Evolutionary conservation across 1,284 basidiomycete genomes (phyloP).

Genomic region (Kwoniella shivajii): DNA sequence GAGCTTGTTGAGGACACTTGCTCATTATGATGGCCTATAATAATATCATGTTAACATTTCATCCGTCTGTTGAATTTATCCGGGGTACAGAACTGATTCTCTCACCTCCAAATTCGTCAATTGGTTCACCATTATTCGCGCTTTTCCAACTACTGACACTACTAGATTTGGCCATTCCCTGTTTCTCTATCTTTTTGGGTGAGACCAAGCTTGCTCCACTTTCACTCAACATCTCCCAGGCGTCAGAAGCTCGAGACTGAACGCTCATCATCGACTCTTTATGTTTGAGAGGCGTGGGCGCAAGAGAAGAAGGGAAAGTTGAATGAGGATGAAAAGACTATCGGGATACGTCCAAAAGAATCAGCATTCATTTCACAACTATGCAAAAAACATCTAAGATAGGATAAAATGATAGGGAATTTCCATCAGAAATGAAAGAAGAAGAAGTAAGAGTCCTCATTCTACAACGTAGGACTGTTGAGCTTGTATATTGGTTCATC

Average conservation of each 20-base stretch:
- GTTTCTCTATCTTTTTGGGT: constrained; percentile 17
- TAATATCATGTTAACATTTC: not conserved
- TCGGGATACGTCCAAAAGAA: too few relatives aligned
- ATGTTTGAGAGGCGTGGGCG: constrained; percentile 20
- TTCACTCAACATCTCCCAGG: constrained; percentile 44
- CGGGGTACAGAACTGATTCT: not conserved
- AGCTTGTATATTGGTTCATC: constrained; percentile 1
- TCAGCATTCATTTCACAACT: too few relatives aligned
- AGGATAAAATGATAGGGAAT: not conserved
- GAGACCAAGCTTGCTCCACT: constrained; percentile 43
- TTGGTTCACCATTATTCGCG: constrained; percentile 40
- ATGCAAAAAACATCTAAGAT: not conserved
- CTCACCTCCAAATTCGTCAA: constrained; percentile 40
- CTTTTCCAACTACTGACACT: constrained; percentile 45
- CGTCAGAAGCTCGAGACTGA: constrained; percentile 21
- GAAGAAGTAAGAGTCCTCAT: constrained; percentile 1
- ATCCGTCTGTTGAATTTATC: not conserved
- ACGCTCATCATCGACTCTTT: constrained; percentile 13
- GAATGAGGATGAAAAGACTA: not conserved
- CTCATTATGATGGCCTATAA: constrained; percentile 7
- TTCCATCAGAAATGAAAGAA: not conserved
- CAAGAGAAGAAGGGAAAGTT: not conserved
- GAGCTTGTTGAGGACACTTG: constrained; percentile 20
- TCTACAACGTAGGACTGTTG: constrained; percentile 3
- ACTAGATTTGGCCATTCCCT: constrained; percentile 20